phyloP scores from a whole-genome alignment of 1,284 basidiomycete genomes.

The Volvariella surrecta region DNA sequence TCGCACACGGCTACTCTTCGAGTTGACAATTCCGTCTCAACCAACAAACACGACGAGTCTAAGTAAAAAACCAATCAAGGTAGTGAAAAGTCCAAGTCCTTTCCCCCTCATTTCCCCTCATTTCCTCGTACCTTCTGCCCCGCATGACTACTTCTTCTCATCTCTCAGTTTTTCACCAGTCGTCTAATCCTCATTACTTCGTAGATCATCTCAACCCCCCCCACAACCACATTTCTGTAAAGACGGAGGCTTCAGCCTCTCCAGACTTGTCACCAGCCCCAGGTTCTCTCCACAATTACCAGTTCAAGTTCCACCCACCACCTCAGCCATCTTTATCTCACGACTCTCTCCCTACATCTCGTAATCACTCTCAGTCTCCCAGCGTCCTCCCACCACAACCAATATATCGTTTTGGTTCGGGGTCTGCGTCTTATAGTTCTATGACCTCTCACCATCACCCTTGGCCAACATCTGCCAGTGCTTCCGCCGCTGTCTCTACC shows the following conservation, averaged over 20 bases:
- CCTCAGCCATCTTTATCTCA: constrained; percentile 18
- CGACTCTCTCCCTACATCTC: constrained; percentile 24
- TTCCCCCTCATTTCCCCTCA: too few relatives aligned
- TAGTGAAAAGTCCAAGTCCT: too few relatives aligned
- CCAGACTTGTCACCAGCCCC: constrained; percentile 26
- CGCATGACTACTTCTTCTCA: too few relatives aligned
- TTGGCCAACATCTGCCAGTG: constrained; percentile 11
- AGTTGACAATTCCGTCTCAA: too few relatives aligned
- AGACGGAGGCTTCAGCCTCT: constrained; percentile 28
- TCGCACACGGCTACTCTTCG: too few relatives aligned
- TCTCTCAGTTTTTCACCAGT: too few relatives aligned
- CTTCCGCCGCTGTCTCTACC: constrained; percentile 7
- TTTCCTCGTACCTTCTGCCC: too few relatives aligned
- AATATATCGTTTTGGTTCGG: constrained; percentile 24
- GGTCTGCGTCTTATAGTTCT: constrained; percentile 13
- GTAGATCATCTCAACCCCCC: constrained; percentile 14
- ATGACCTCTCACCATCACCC: constrained; percentile 16
- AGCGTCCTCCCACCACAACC: constrained; percentile 16
- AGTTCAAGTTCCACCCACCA: constrained; percentile 24
- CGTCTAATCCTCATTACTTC: constrained; percentile 11
- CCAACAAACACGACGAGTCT: too few relatives aligned
- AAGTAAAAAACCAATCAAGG: too few relatives aligned
- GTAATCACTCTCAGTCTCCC: constrained; percentile 20
- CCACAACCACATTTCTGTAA: constrained; percentile 18
- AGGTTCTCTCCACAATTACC: constrained; percentile 23